These are phyloP conservation scores for Kwoniella mangroviensis DNA, from an alignment of 768 basidiomycete genomes.

Conservation along the genomic window DNA sequence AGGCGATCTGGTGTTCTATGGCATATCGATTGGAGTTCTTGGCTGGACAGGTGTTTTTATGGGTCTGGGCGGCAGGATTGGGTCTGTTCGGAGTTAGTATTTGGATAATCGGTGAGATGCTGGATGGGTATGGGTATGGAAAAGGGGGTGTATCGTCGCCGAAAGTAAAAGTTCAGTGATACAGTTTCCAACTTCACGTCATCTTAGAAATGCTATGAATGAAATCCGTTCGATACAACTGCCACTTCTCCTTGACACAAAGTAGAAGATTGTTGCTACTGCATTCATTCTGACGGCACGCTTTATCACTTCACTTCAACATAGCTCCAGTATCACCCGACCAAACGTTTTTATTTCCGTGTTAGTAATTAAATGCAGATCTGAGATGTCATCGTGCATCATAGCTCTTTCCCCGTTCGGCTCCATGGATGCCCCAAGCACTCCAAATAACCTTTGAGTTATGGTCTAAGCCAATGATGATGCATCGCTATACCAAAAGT, in stretches of 20 bases:
- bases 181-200: too few relatives aligned
- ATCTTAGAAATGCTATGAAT: too few relatives aligned
- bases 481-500: neutral
- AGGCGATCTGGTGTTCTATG: slow-evolving; percentile 79
- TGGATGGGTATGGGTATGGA: slow-evolving; percentile 48
- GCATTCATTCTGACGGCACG: too few relatives aligned
- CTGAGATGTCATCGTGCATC: neutral
- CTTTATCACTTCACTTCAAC: too few relatives aligned
- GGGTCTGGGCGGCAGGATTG: slow-evolving; percentile 78
- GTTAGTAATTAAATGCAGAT: neutral
- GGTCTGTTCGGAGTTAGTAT: slow-evolving; percentile 75
- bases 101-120: slow-evolving; percentile 75
- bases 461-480: neutral
- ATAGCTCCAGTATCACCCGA: too few relatives aligned
- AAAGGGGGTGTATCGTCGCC: neutral
- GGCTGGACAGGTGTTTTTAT: slow-evolving; percentile 72
- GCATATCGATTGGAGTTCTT: slow-evolving; percentile 91
- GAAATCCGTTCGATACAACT: too few relatives aligned
- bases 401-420: neutral
- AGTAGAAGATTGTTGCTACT: too few relatives aligned
- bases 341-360: too few relatives aligned
- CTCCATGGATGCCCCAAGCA: neutral
- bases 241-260: too few relatives aligned
- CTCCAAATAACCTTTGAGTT: too few relatives aligned
- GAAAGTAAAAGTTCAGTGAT: too few relatives aligned